These are phyloP conservation scores for Closterium sp. DNA, from an alignment of 139 green algal genomes.

Conservation along the genomic window DNA sequence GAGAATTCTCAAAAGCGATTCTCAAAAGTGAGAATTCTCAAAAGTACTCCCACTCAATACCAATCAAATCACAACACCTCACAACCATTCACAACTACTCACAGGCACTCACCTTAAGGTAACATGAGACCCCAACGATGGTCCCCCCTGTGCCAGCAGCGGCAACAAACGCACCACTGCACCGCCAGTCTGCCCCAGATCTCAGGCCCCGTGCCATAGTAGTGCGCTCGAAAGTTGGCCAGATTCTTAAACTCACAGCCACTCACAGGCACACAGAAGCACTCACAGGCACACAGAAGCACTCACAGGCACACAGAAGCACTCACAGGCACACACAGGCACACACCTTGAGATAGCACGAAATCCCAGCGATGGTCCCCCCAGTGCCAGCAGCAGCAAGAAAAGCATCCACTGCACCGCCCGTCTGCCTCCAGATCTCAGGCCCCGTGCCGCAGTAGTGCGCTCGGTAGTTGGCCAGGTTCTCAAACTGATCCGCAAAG, in stretches of 20 bases:
- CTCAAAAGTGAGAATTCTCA: too few species aligned
- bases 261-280: neutral
- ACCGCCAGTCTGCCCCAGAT: slow-evolving; percentile 82
- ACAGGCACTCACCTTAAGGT: too few species aligned
- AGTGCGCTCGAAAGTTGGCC: slow-evolving; percentile 81
- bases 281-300: neutral
- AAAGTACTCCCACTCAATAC: too few species aligned
- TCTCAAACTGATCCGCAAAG: slow-evolving; percentile 97
- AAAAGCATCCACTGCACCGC: slow-evolving; percentile 81
- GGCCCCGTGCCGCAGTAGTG: slow-evolving; percentile 65
- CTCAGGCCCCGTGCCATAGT: slow-evolving; percentile 65
- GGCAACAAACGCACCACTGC: slow-evolving; percentile 85
- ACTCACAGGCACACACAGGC: too few species aligned
- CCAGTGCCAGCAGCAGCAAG: slow-evolving; percentile 89
- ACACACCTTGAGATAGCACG: neutral
- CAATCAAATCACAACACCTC: too few species aligned
- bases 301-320: neutral
- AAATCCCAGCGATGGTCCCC: slow-evolving; percentile 82
- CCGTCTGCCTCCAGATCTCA: slow-evolving; percentile 86
- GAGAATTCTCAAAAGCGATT: too few species aligned
- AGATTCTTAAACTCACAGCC: slow-evolving; percentile 66
- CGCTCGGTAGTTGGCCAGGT: slow-evolving; percentile 78
- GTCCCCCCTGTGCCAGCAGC: slow-evolving; percentile 62
- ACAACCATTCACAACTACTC: too few species aligned
- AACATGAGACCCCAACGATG: too few species aligned